phyloP scores from a whole-genome alignment of 176 grass and related monocot species.

The Miscanthus lutarioriparius region DNA sequence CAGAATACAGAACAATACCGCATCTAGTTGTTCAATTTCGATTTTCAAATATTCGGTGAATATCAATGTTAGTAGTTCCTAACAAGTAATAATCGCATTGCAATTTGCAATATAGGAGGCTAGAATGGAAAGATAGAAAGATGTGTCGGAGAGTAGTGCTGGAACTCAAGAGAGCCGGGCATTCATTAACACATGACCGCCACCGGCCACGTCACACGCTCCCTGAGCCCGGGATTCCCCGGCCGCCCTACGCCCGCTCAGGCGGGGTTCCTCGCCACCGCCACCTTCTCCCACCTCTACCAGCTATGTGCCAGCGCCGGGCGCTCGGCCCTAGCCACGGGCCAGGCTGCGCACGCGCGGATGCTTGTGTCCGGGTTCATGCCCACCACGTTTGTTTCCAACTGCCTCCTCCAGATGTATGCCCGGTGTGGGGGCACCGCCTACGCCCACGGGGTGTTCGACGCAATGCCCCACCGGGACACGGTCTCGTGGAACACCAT shows the following conservation, averaged over 20 bases:
- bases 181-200: conserved; percentile 1
- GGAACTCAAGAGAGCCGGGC: no score
- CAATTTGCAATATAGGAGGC: no score
- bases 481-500: conserved; percentile 79
- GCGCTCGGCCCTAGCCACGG: conserved; percentile 37
- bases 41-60: no score
- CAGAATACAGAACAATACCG: no score
- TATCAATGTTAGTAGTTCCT: no score
- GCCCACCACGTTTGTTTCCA: conserved; percentile 66
- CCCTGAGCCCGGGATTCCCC: neutral
- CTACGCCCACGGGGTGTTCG: conserved; percentile 54
- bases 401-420: conserved; percentile 83
- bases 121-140: no score
- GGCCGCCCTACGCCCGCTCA: neutral
- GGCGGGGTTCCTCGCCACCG: neutral
- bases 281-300: conserved; percentile 68
- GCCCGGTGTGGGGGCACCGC: conserved; percentile 43
- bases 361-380: conserved; percentile 63
- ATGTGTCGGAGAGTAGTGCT: no score
- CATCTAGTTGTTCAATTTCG: no score
- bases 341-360: conserved; percentile 54
- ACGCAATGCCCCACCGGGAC: conserved; percentile 52
- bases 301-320: conserved; percentile 55
- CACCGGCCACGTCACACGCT: neutral
- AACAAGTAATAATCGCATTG: no score